phyloP scores from a whole-genome alignment of 305 asterid genomes.

The Fraxinus greggii region DNA sequence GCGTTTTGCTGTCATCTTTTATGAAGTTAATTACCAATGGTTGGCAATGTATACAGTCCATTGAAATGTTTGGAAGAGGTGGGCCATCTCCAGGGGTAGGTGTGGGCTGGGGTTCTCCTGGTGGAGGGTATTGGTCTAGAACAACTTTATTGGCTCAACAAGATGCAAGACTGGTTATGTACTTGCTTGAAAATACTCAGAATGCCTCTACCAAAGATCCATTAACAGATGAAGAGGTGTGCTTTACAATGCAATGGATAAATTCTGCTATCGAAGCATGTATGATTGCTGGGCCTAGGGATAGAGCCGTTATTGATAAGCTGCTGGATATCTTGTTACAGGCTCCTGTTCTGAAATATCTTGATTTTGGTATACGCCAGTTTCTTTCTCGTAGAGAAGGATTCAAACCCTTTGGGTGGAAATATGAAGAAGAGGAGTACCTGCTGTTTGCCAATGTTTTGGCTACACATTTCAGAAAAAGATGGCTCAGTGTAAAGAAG shows the following conservation, averaged over 20 bases:
- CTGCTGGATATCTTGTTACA: slow-evolving; percentile 54
- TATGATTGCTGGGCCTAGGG: slow-evolving; percentile 63
- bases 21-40: slow-evolving; percentile 38
- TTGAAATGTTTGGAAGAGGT: slow-evolving; percentile 80
- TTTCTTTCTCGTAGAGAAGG: slow-evolving; percentile 41
- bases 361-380: slow-evolving; percentile 48
- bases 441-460: slow-evolving; percentile 52
- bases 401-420: slow-evolving; percentile 49
- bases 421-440: slow-evolving; percentile 63
- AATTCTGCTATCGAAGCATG: slow-evolving; percentile 54
- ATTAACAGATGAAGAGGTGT: slow-evolving; percentile 34
- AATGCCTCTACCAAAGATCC: slow-evolving; percentile 26
- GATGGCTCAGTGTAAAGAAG: slow-evolving; percentile 72
- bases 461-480: slow-evolving; percentile 63
- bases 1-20: slow-evolving; percentile 39
- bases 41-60: slow-evolving; percentile 41
- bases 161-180: slow-evolving; percentile 57
- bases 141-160: slow-evolving; percentile 57
- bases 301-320: slow-evolving; percentile 46
- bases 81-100: slow-evolving; percentile 98
- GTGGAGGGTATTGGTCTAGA: slow-evolving; percentile 91
- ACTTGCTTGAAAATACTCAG: slow-evolving; percentile 52
- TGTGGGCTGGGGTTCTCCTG: slow-evolving; percentile 94
- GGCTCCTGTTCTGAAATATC: slow-evolving; percentile 62
- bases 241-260: slow-evolving; percentile 42